Conservation (phyloP, 345 rosid genomes). For the Noccaea caerulescens region DNA sequence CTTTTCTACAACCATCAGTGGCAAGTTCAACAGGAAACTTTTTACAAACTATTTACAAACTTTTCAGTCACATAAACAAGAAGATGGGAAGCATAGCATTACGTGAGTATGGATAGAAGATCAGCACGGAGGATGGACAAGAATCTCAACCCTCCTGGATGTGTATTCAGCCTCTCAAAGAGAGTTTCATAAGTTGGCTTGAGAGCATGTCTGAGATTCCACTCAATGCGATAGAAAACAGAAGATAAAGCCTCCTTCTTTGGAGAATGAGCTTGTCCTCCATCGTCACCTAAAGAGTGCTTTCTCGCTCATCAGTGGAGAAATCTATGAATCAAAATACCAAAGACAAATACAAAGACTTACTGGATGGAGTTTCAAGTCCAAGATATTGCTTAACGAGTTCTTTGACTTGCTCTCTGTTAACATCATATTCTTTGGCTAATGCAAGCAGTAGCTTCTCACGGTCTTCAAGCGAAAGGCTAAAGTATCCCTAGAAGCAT, state of each 20-base stretch:
- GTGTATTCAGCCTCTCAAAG: slow-evolving; percentile 84
- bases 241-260: slow-evolving; percentile 60
- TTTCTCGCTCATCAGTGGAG: neutral
- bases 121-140: slow-evolving; percentile 79
- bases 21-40: neutral
- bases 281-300: slow-evolving; percentile 50
- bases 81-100: slow-evolving; percentile 48
- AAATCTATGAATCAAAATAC: neutral
- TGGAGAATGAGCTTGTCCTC: slow-evolving; percentile 33
- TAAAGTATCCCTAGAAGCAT: slow-evolving; percentile 68
- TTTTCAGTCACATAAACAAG: slow-evolving; percentile 14
- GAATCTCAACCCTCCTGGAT: slow-evolving; percentile 85
- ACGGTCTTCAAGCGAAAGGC: slow-evolving; percentile 67
- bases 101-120: slow-evolving; percentile 70
- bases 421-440: slow-evolving; percentile 84
- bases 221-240: slow-evolving; percentile 77
- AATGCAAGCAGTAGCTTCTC: slow-evolving; percentile 58
- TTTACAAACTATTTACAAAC: slow-evolving; percentile 3
- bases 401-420: slow-evolving; percentile 67
- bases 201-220: slow-evolving; percentile 79
- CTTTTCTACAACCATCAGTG: slow-evolving; percentile 58
- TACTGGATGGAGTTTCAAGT: slow-evolving; percentile 59
- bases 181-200: slow-evolving; percentile 78
- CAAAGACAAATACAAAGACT: no score
- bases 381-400: slow-evolving; percentile 88